Evolutionary conservation across 805 yeast genomes (phyloP).

Genomic region (Starmerella ratchasimensis): DNA sequence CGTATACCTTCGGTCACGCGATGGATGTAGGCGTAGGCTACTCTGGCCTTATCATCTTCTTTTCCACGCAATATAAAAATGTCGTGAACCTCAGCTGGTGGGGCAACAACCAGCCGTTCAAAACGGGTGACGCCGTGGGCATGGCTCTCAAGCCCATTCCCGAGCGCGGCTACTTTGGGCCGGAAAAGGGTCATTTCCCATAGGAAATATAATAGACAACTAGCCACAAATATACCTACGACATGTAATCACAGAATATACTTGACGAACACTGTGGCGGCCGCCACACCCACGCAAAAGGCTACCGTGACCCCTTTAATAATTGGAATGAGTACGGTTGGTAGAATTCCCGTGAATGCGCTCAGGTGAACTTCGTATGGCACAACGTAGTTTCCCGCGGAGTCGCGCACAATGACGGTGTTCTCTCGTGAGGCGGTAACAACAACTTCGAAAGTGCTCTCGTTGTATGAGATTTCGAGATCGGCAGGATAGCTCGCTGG

Average conservation of each 20-base stretch:
- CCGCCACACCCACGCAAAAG: background rate
- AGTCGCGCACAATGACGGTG: constrained; percentile 2
- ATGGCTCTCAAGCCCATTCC: constrained; percentile 17
- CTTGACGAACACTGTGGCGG: constrained; percentile 1
- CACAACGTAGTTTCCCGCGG: background rate
- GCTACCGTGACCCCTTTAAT: background rate
- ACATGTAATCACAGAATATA: background rate
- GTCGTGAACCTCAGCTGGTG: constrained; percentile 35
- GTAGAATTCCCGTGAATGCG: constrained; percentile 9
- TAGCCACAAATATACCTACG: background rate
- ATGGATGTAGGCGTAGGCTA: constrained; percentile 40
- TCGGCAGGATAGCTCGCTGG: constrained; percentile 26
- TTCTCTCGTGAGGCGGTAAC: constrained; percentile 10
- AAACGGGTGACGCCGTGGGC: constrained; percentile 12
- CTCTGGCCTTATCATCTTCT: constrained; percentile 35
- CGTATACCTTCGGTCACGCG: constrained; percentile 38
- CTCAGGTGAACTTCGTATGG: constrained; percentile 10
- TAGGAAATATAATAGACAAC: background rate
- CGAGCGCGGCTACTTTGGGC: constrained; percentile 16
- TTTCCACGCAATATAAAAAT: constrained; percentile 27
- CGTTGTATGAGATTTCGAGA: constrained; percentile 17
- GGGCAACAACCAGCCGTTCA: constrained; percentile 30
- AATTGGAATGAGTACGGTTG: constrained; percentile 11
- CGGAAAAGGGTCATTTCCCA: constrained; percentile 14
- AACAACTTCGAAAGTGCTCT: background rate